Percentiles rank a stretch among this genome's conserved stretches.
These are phyloP conservation scores for Friedmanniomyces endolithicus DNA, from an alignment of 495 filamentous ascomycete species.

Conservation along the genomic window DNA sequence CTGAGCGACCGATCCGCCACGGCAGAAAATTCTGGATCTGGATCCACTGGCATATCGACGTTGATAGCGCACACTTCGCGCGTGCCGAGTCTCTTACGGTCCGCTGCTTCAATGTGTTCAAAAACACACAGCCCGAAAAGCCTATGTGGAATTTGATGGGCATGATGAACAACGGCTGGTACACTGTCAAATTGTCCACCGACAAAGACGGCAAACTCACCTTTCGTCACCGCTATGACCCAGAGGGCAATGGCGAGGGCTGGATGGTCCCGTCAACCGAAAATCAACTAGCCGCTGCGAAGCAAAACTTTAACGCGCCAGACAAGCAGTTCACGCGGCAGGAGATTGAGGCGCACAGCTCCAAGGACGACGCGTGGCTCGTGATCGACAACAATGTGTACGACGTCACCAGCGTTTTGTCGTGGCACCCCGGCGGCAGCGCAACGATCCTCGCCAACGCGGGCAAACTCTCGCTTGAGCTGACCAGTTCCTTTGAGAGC, in stretches of 20 bases:
- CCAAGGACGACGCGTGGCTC: conserved; percentile 23
- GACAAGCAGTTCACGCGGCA: conserved; percentile 26
- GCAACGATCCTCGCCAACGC: conserved; percentile 26
- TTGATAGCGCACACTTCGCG: conserved; percentile 7
- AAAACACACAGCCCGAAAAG: conserved; percentile 14
- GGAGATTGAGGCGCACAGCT: conserved; percentile 19
- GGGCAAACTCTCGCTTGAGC: conserved; percentile 23
- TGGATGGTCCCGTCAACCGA: conserved; percentile 20
- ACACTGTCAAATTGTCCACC: conserved; percentile 24
- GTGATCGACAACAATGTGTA: conserved; percentile 25
- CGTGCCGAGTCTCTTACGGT: conserved; percentile 6
- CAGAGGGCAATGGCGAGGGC: conserved; percentile 11
- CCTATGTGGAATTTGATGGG: conserved; percentile 19
- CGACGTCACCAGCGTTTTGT: conserved; percentile 24
- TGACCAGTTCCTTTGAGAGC: conserved; percentile 27
- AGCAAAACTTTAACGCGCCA: conserved; percentile 21
- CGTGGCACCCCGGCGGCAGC: conserved; percentile 27
- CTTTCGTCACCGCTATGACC: conserved; percentile 17
- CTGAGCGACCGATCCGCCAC: conserved; percentile 15
- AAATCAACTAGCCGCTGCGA: conserved; percentile 17
- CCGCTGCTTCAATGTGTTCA: conserved; percentile 15
- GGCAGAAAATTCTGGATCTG: conserved; percentile 19
- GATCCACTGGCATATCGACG: conserved; percentile 17
- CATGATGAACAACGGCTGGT: conserved; percentile 33
- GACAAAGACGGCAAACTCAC: conserved; percentile 3